phyloP scores from a whole-genome alignment of 257 asterid species.

The Cynanchum wilfordii region DNA sequence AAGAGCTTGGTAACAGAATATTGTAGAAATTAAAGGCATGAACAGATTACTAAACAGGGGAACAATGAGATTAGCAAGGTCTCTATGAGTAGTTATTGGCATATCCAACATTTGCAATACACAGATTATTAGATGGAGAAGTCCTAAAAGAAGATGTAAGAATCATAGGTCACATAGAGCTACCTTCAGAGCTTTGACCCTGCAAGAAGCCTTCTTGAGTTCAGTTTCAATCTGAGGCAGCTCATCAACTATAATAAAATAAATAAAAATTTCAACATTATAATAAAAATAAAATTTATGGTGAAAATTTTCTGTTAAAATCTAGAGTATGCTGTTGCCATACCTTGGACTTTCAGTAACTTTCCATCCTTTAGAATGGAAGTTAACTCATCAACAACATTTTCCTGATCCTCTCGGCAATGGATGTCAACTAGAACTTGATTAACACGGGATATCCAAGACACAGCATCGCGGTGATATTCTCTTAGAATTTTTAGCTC shows the following conservation, averaged over 20 bases:
- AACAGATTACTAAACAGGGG: background rate
- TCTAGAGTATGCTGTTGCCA: constrained; percentile 10
- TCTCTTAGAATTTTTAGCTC: constrained; percentile 68
- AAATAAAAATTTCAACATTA: background rate
- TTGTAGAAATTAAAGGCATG: background rate
- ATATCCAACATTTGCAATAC: background rate
- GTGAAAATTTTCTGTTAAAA: background rate
- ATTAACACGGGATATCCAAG: constrained; percentile 71
- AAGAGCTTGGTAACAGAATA: background rate
- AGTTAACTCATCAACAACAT: constrained; percentile 57
- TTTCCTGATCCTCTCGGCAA: constrained; percentile 70
- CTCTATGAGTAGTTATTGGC: background rate
- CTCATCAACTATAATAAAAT: constrained; percentile 51
- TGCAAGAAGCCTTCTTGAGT: constrained; percentile 70
- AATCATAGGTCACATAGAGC: constrained; percentile 12
- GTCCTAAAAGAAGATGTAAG: background rate
- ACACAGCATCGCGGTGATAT: constrained; percentile 51
- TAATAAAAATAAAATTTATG: background rate
- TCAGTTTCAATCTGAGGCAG: constrained; percentile 64
- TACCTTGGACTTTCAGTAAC: constrained; percentile 71
- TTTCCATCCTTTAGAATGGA: constrained; percentile 58
- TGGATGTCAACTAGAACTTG: constrained; percentile 42
- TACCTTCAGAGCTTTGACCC: constrained; percentile 83
- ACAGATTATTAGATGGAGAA: constrained; percentile 9
- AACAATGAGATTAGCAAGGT: background rate